Percentiles rank a stretch among this genome's conserved stretches.
phyloP scores from a whole-genome alignment of 2,329 filamentous ascomycete genomes.

The Apiospora malaysiana region DNA sequence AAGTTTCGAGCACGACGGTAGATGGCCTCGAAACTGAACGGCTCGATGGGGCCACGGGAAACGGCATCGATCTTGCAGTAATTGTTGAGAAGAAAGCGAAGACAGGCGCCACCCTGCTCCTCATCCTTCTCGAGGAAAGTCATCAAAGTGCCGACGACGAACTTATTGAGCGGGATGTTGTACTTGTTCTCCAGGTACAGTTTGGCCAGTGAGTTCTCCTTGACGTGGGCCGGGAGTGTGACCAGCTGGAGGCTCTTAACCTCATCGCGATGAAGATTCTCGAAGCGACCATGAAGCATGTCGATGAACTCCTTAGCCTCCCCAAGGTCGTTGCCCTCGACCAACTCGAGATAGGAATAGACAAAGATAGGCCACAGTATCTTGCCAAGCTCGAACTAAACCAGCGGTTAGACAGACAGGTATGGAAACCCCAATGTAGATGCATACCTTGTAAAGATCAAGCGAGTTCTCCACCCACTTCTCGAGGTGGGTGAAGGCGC shows the following conservation, averaged over 20 bases:
- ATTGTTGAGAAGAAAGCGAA: constrained; percentile 73
- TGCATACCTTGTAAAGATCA: constrained; percentile 83
- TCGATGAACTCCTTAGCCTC: constrained; percentile 79
- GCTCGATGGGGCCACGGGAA: constrained; percentile 66
- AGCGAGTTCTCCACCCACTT: constrained; percentile 91
- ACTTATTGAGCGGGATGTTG: constrained; percentile 84
- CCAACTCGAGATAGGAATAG: constrained; percentile 85
- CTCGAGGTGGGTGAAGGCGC: constrained; percentile 74
- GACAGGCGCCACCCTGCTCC: constrained; percentile 77
- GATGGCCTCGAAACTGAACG: constrained; percentile 66
- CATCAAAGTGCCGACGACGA: constrained; percentile 81
- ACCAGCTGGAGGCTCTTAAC: constrained; percentile 76
- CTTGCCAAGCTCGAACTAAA: constrained; percentile 83
- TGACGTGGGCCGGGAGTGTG: constrained; percentile 77
- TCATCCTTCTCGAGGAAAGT: constrained; percentile 89
- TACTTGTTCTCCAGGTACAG: constrained; percentile 89
- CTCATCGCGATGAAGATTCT: constrained; percentile 80
- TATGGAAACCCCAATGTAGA: constrained; percentile 23
- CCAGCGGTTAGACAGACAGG: background rate
- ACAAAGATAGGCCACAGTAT: constrained; percentile 94
- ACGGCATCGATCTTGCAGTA: constrained; percentile 65
- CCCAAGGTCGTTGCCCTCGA: constrained; percentile 71
- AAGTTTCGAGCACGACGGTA: constrained; percentile 65
- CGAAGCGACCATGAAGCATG: constrained; percentile 71
- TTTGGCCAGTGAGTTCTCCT: constrained; percentile 77